Evolutionary conservation across 306 rosid genomes (phyloP).

Genomic region (Citrullus mucosospermus): DNA sequence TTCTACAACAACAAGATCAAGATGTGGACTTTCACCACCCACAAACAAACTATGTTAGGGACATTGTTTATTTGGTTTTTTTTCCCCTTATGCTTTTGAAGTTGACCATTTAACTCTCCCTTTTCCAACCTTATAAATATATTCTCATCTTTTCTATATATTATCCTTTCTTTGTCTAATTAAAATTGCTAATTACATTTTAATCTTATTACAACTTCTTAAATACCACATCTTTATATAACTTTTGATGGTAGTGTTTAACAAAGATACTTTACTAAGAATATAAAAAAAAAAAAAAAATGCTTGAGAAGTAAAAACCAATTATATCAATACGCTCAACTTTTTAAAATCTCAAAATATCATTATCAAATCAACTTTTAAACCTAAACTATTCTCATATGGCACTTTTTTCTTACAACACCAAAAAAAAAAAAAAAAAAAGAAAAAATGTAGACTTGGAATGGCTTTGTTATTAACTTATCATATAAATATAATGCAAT

Average conservation of each 20-base stretch:
- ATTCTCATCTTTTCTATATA: no score
- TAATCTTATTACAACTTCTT: no score
- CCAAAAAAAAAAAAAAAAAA: no score
- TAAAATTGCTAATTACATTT: background rate
- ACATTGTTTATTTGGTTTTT: background rate
- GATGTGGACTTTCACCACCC: slow-evolving; percentile 4
- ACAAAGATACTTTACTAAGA: background rate
- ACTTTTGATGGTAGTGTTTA: background rate
- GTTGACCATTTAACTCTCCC: background rate
- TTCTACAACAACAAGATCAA: background rate
- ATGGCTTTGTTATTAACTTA: slow-evolving; percentile 5
- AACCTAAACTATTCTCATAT: background rate
- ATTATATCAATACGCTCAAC: background rate
- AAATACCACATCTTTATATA: background rate
- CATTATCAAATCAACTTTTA: background rate
- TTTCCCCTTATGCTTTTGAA: background rate
- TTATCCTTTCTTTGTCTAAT: background rate
- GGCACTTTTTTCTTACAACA: background rate
- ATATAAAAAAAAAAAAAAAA: background rate
- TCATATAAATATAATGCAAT: slow-evolving; percentile 3
- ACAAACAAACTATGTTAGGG: background rate
- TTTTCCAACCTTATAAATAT: no score
- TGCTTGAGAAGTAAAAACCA: background rate
- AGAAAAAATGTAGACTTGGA: background rate
- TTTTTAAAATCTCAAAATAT: background rate